These are phyloP conservation scores for Xylaria acuta DNA, from an alignment of 495 filamentous ascomycete genomes.

Conservation along the genomic window DNA sequence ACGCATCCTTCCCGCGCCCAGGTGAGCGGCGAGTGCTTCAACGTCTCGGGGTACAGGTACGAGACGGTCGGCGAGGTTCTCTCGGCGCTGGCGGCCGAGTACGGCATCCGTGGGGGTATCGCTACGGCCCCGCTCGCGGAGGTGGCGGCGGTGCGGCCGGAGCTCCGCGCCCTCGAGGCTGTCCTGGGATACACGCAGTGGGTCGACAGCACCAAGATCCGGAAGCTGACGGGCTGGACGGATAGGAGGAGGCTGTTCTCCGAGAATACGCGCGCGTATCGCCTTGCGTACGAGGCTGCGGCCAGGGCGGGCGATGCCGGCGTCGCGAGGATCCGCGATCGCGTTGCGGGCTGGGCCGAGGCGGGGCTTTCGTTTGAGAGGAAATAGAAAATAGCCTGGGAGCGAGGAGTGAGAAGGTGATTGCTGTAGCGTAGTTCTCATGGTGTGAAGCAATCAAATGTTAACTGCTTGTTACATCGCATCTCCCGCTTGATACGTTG, in stretches of 20 bases:
- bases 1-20: constrained; percentile 31
- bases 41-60: constrained; percentile 46
- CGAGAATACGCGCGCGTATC: constrained; percentile 44
- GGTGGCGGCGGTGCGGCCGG: background rate
- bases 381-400: background rate
- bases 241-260: constrained; percentile 46
- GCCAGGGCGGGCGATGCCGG: constrained; percentile 31
- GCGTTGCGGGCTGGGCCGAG: constrained; percentile 10
- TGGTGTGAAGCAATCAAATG: background rate
- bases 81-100: constrained; percentile 43
- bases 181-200: constrained; percentile 48
- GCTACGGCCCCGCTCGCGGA: background rate
- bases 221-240: constrained; percentile 47
- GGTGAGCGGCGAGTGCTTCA: constrained; percentile 47
- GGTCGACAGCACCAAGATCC: constrained; percentile 49
- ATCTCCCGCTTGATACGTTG: background rate
- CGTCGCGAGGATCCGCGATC: constrained; percentile 31
- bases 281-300: constrained; percentile 50
- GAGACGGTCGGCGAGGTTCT: constrained; percentile 47
- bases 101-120: constrained; percentile 39
- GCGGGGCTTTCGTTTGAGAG: background rate
- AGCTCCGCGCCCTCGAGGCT: constrained; percentile 21
- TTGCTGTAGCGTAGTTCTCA: background rate
- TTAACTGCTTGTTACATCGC: too few species aligned
- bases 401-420: background rate